Base-by-base conservation (phyloP, 768 basidiomycete genomes). In the Suillus hirtellus region DNA sequence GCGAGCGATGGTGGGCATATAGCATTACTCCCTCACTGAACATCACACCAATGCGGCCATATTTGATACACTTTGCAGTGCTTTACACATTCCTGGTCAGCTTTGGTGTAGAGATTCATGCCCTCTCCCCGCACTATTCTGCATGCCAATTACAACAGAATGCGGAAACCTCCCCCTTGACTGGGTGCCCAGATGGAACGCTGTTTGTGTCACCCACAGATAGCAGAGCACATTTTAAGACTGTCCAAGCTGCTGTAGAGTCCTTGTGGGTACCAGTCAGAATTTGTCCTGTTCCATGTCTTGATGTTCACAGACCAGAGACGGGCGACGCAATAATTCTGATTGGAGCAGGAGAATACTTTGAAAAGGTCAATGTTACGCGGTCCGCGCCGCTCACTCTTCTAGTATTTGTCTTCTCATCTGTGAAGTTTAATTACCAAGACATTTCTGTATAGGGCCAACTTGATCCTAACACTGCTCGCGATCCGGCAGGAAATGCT, bases 71-170 rank as follows among this genome's bases (percentile, higher is more conserved):
- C 38, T 21, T 56, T 17, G 9, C 38, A 17, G 21, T 56, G 38
- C 38, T 56, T 3, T 40, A 24, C 34, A 6, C 58, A 12, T 61
- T 62, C 12, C 43, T 62, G 21, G 38, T 42, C 42, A 14, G 37
- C 12, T 37, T 58, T 14, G 7, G 38, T 21, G 34, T 56, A 12
- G 54, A 62, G 15, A 24, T 43, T 24, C 34, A 46, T 46, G 78
- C 78, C 2, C 72, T 85, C 37, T 86, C 85, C 2, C 80, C 81
- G 1, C 50, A 67, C 15, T 82, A 81, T 64, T 65, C 81, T 24
- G 61, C 75, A 11, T 86, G 86, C 66, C 86, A 87, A 66, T 63
- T 81, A 6, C 77, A 82, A 67, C 85, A 86, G 60, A 73, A 81
- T 1, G 47, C 56, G 1, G 65, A 70, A 0, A 55, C 69, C 0